Evolutionary conservation across 352 stramenopile genomes (phyloP).

Genomic region (Pythium apleroticum): DNA sequence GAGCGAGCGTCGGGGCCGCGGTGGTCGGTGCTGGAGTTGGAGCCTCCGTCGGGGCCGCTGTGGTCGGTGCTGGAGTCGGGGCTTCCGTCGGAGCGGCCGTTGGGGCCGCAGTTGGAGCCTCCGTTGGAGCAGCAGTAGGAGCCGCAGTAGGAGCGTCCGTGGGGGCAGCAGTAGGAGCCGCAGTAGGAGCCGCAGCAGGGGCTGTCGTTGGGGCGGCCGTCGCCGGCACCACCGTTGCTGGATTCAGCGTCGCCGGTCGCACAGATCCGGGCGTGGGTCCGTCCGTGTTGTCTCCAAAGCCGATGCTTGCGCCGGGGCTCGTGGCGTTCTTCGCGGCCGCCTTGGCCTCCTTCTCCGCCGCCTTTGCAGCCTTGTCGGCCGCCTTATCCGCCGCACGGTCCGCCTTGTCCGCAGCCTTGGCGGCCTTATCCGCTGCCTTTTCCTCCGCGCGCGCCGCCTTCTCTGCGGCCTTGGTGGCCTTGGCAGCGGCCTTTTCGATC

Average conservation of each 20-base stretch:
- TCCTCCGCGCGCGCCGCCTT: conserved; percentile 1
- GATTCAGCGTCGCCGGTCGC: conserved; percentile 10
- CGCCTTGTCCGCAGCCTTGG: conserved; percentile 17
- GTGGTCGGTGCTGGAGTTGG: conserved; percentile 3
- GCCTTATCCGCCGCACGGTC: conserved; percentile 16
- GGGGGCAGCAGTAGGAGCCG: not conserved
- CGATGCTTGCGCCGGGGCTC: conserved; percentile 1
- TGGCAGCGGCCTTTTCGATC: conserved; percentile 13
- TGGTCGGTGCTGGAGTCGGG: conserved; percentile 7
- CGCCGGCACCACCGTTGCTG: not conserved
- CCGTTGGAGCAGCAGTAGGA: not conserved
- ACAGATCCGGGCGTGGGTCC: conserved; percentile 1
- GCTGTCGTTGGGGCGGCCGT: not conserved
- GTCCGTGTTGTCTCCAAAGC: conserved; percentile 6
- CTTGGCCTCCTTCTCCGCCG: conserved; percentile 11
- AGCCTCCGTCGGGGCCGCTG: conserved; percentile 1
- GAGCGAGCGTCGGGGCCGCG: not conserved
- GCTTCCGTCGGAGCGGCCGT: not conserved
- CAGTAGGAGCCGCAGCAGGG: not conserved
- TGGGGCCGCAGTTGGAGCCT: conserved; percentile 3
- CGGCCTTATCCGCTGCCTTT: conserved; percentile 13
- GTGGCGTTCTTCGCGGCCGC: conserved; percentile 10
- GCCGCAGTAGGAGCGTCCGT: not conserved
- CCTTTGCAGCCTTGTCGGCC: conserved; percentile 10
- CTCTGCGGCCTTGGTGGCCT: not conserved